Base-by-base conservation (phyloP, 2,329 filamentous ascomycete genomes). In the Botrytis sinoallii region DNA sequence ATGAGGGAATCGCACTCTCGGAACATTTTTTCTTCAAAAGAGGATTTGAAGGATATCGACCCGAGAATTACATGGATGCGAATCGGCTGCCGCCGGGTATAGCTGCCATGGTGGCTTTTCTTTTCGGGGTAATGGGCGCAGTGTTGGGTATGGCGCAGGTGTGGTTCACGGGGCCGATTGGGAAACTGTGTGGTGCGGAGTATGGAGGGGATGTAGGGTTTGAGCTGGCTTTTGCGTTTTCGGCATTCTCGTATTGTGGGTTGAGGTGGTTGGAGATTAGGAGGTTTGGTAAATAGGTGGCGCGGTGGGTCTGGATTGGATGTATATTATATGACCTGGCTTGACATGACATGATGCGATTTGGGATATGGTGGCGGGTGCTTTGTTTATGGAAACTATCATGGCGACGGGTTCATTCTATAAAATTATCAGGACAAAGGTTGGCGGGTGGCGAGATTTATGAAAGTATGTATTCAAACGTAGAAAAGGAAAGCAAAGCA, bases 141-240 rank as follows among this genome's bases (percentile, higher is more conserved):
- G 85, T 92, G 3, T 84, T 88, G 12, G 91, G 92, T 9, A 93
- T 93, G 90, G 87, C 87, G 29, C 91, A 94, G 81, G 81, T 84
- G 0, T 94, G 91, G 90, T 92, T 85, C 77, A 87, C 88, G 0
- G 92, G 92, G 0, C 91, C 91, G 0, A 89, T 93, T 75, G 91
- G 90, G 0, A 84, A 85, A 71, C 75, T 80, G 2, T 80, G 79
- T 66, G 79, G 79, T 25, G 70, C 75, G 7, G 78, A 78, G 2
- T 83, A 74, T 74, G 84, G 84, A 61, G 89, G 88, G 40, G 89
- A 91, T 81, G 82, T 90, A 60, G 89, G 88, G 6, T 89, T 93
- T 76, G 91, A 92, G 80, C 80, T 92, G 66, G 91, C 85, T 0
- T 92, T 93, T 79, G 85, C 83, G 1, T 91, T 93, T 77, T 81